phyloP scores from a whole-genome alignment of 768 basidiomycete genomes.

The Termitomyces sp. region DNA sequence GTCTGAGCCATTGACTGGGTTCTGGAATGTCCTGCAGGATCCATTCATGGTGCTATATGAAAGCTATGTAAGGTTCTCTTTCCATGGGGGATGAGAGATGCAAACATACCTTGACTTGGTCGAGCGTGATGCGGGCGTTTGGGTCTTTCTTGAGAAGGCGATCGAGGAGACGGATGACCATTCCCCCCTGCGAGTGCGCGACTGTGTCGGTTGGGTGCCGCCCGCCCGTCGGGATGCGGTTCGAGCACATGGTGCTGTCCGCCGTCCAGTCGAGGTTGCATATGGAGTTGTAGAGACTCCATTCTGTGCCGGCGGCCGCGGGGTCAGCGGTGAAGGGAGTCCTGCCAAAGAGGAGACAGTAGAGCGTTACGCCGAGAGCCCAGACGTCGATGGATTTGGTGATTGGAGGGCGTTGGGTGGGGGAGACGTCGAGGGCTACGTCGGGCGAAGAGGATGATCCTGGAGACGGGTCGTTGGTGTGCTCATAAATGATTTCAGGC shows the following conservation, averaged over 20 bases:
- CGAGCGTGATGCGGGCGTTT: constrained; percentile 65
- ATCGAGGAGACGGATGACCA: constrained; percentile 68
- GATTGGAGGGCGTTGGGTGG: constrained; percentile 43
- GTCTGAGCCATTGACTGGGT: constrained; percentile 61
- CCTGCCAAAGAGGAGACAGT: constrained; percentile 86
- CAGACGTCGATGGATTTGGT: constrained; percentile 96
- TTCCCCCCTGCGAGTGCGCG: constrained; percentile 45
- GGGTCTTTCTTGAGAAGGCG: constrained; percentile 79
- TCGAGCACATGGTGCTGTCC: constrained; percentile 65
- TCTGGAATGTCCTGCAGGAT: constrained; percentile 62
- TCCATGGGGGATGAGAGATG: no score
- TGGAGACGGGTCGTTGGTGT: constrained; percentile 26
- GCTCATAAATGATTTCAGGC: constrained; percentile 86
- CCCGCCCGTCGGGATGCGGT: constrained; percentile 60
- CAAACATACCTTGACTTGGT: constrained; percentile 65
- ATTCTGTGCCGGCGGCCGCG: constrained; percentile 42
- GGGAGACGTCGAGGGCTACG: constrained; percentile 19
- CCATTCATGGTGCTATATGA: constrained; percentile 52
- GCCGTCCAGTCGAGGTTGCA: constrained; percentile 71
- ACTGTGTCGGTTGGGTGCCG: constrained; percentile 31
- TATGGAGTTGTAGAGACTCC: constrained; percentile 73
- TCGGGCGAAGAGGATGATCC: constrained; percentile 6
- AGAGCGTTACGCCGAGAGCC: constrained; percentile 95
- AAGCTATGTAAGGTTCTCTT: no score
- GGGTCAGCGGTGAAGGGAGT: constrained; percentile 59